Percentiles rank a stretch among this genome's conserved stretches.
Conservation (phyloP, 805 yeast species). For the Pichia exigua region DNA sequence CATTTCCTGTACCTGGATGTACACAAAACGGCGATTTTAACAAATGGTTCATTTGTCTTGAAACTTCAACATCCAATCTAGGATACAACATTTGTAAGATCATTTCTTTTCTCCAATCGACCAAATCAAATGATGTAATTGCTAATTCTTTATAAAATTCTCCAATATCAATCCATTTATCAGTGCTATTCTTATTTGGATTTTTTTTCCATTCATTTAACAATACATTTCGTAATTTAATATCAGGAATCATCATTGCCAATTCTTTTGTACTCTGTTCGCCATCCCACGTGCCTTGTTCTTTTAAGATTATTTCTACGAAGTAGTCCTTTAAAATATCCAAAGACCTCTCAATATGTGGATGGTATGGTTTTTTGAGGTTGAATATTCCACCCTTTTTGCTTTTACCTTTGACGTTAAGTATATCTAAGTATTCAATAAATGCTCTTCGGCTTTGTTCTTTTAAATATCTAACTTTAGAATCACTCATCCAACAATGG, state of each 20-base stretch:
- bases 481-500: slow-evolving; percentile 95
- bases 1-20: slow-evolving; percentile 92
- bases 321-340: slow-evolving; percentile 59
- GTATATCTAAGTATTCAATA: slow-evolving; percentile 75
- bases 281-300: slow-evolving; percentile 81
- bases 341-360: slow-evolving; percentile 72
- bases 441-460: slow-evolving; percentile 72
- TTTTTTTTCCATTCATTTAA: slow-evolving; percentile 50
- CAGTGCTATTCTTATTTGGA: slow-evolving; percentile 44
- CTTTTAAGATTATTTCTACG: slow-evolving; percentile 55
- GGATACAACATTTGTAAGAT: slow-evolving; percentile 81
- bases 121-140: slow-evolving; percentile 34
- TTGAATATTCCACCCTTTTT: slow-evolving; percentile 37
- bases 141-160: slow-evolving; percentile 34
- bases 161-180: slow-evolving; percentile 78
- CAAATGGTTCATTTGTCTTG: slow-evolving; percentile 82
- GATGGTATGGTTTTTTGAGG: slow-evolving; percentile 79
- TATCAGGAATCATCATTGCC: slow-evolving; percentile 56
- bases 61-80: slow-evolving; percentile 86
- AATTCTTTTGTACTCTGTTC: slow-evolving; percentile 49
- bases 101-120: slow-evolving; percentile 71
- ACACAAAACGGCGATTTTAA: slow-evolving; percentile 94
- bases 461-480: slow-evolving; percentile 64
- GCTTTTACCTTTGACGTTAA: slow-evolving; percentile 44
- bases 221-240: slow-evolving; percentile 44